These are phyloP conservation scores for Fallopia convolvulus DNA, from an alignment of 148 eudicot species.

Conservation along the genomic window DNA sequence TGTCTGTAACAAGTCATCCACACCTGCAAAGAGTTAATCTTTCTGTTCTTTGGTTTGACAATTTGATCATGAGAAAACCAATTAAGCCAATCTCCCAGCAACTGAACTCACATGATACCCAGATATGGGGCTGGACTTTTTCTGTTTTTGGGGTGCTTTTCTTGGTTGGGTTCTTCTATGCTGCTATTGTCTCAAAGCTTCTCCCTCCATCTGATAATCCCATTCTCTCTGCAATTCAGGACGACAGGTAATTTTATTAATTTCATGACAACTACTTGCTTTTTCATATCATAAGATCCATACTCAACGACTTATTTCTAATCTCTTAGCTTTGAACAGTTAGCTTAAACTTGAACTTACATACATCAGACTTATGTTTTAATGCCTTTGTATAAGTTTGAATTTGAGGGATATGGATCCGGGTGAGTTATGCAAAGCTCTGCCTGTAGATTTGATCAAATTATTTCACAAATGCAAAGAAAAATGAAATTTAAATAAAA, in stretches of 20 bases:
- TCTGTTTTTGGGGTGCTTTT: constrained; percentile 32
- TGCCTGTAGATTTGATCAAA: neutral
- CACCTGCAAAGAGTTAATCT: neutral
- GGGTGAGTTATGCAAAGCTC: neutral
- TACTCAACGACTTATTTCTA: neutral
- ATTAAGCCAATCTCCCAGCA: neutral
- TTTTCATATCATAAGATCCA: neutral
- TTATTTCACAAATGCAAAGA: neutral
- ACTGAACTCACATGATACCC: constrained; percentile 3
- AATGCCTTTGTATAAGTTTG: neutral
- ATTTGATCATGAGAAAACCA: constrained; percentile 4
- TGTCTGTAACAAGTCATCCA: neutral
- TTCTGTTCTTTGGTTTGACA: neutral
- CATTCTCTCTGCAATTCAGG: constrained; percentile 43
- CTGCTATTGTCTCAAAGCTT: constrained; percentile 56
- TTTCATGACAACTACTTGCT: neutral
- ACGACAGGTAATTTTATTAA: constrained; percentile 39
- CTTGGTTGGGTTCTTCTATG: constrained; percentile 39
- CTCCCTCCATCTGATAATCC: constrained; percentile 41
- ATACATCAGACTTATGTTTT: neutral
- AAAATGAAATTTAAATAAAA: neutral
- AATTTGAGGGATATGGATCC: neutral
- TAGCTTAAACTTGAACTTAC: neutral
- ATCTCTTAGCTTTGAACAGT: neutral
- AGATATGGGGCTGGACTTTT: constrained; percentile 35